Evolutionary conservation across 1,284 basidiomycete species (phyloP).

Genomic region (Chondrostereum purpureum): DNA sequence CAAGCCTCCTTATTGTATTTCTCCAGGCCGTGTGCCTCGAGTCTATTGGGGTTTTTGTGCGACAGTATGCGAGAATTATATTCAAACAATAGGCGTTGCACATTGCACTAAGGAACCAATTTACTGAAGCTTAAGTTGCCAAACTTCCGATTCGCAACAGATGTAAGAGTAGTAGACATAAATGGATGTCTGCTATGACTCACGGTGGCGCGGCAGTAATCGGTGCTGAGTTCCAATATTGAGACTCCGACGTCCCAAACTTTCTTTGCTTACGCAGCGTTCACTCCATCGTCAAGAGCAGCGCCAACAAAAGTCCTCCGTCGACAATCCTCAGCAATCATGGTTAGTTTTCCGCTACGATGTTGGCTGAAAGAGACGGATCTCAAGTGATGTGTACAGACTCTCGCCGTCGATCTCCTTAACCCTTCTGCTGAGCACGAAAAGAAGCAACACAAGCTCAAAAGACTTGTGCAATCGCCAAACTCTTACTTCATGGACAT

Average conservation of each 20-base stretch:
- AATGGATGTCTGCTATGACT: background rate
- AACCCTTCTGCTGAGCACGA: slow-evolving; percentile 90
- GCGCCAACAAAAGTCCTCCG: slow-evolving; percentile 3
- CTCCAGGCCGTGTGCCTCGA: too few species aligned
- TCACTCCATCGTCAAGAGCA: background rate
- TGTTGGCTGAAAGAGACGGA: background rate
- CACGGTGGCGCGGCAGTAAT: background rate
- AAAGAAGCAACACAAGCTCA: slow-evolving; percentile 95
- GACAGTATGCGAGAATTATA: too few species aligned
- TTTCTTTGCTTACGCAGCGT: background rate
- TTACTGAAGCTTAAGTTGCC: too few species aligned
- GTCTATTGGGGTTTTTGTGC: too few species aligned
- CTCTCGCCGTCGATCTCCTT: slow-evolving; percentile 97
- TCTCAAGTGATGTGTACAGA: slow-evolving; percentile 39
- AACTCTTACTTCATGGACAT: slow-evolving; percentile 99
- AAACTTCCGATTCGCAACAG: too few species aligned
- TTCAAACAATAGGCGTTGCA: too few species aligned
- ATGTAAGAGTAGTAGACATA: too few species aligned
- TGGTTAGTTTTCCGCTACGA: slow-evolving; percentile 23
- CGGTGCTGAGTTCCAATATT: background rate
- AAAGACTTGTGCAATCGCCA: slow-evolving; percentile 96
- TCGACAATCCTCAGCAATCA: slow-evolving; percentile 20
- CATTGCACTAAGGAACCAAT: too few species aligned
- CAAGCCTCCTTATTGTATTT: too few species aligned
- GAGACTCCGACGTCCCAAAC: background rate